phyloP scores from a whole-genome alignment of 2,329 filamentous ascomycete genomes.

The Cladobotryum protrusum region DNA sequence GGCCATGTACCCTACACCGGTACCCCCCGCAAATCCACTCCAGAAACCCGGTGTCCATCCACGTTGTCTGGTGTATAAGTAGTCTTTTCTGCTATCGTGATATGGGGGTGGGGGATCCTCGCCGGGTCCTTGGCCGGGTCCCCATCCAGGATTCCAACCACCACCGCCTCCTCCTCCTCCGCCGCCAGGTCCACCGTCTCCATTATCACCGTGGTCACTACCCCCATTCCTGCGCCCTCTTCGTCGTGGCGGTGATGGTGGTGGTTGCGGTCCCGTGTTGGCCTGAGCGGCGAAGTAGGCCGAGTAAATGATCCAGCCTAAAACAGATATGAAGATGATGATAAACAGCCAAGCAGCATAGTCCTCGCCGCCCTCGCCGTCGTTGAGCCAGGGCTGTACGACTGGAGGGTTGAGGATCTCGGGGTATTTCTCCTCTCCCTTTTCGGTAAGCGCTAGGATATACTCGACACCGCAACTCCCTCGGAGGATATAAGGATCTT shows the following conservation, averaged over 20 bases:
- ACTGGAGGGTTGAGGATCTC: slow-evolving; percentile 36
- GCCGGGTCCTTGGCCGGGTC: slow-evolving; percentile 22
- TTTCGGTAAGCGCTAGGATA: slow-evolving; percentile 67
- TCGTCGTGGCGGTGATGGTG: slow-evolving; percentile 18
- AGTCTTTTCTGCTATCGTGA: slow-evolving; percentile 31
- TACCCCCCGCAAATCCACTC: slow-evolving; percentile 61
- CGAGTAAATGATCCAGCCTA: slow-evolving; percentile 56
- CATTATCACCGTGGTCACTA: slow-evolving; percentile 7
- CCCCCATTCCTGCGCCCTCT: slow-evolving; percentile 2
- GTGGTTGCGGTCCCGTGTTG: slow-evolving; percentile 17
- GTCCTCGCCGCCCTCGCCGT: slow-evolving; percentile 25
- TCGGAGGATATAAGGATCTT: slow-evolving; percentile 82
- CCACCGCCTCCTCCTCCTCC: slow-evolving; percentile 38
- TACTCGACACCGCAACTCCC: slow-evolving; percentile 95
- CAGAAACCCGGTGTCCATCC: slow-evolving; percentile 71
- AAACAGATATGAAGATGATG: slow-evolving; percentile 53
- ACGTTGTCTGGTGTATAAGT: slow-evolving; percentile 22
- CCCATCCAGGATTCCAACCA: slow-evolving; percentile 32
- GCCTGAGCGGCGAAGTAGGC: slow-evolving; percentile 28
- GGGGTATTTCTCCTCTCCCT: slow-evolving; percentile 67
- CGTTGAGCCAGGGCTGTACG: slow-evolving; percentile 23
- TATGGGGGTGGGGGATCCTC: slow-evolving; percentile 48
- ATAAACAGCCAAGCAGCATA: slow-evolving; percentile 48
- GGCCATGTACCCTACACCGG: slow-evolving; percentile 61
- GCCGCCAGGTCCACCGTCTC: slow-evolving; percentile 30